phyloP scores from a whole-genome alignment of 2,329 filamentous ascomycete genomes.

The Microsporum canis region DNA sequence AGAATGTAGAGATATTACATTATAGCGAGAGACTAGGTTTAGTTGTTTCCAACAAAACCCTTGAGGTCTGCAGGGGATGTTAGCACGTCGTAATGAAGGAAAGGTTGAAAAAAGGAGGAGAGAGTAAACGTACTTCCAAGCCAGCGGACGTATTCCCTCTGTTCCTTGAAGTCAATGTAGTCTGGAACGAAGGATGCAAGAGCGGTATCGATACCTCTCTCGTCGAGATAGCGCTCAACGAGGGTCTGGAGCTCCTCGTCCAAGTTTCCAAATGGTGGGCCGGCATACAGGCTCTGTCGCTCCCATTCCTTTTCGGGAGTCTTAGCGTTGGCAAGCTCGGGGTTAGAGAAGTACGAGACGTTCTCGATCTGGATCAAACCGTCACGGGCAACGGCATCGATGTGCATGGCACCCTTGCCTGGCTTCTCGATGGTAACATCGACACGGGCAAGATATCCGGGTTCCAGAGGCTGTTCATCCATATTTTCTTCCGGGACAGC shows the following conservation, averaged over 20 bases:
- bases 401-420: slow-evolving; percentile 69
- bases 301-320: slow-evolving; percentile 66
- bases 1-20: not conserved
- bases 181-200: slow-evolving; percentile 87
- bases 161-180: slow-evolving; percentile 97
- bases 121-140: slow-evolving; percentile 48
- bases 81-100: not conserved
- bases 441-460: slow-evolving; percentile 66
- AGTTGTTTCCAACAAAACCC: slow-evolving; percentile 55
- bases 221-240: slow-evolving; percentile 87
- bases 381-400: slow-evolving; percentile 78
- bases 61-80: slow-evolving; percentile 53
- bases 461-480: slow-evolving; percentile 37
- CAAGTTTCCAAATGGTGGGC: slow-evolving; percentile 84
- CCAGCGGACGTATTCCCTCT: slow-evolving; percentile 91
- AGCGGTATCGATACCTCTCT: slow-evolving; percentile 77
- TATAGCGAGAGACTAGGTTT: not conserved
- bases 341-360: slow-evolving; percentile 73
- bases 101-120: not conserved
- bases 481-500: slow-evolving; percentile 48
- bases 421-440: slow-evolving; percentile 84
- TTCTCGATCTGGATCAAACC: slow-evolving; percentile 81
- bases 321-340: slow-evolving; percentile 63
- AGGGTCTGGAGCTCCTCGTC: slow-evolving; percentile 91
- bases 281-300: slow-evolving; percentile 70